phyloP scores from a whole-genome alignment of 2,329 filamentous ascomycete species.

The Bipolaris zeicola region DNA sequence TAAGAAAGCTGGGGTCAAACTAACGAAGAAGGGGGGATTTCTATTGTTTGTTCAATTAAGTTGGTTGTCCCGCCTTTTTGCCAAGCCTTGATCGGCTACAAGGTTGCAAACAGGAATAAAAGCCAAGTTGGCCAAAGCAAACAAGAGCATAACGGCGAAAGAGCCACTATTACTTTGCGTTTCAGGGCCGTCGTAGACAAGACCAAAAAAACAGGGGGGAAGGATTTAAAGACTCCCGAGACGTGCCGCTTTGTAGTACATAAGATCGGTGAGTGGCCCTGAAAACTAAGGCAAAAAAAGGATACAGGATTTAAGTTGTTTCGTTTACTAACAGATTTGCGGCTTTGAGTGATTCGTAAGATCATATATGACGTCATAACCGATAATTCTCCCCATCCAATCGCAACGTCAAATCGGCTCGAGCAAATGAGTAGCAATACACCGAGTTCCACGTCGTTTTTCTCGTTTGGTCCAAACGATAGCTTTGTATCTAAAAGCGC shows the following conservation, averaged over 20 bases:
- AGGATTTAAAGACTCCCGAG: background rate
- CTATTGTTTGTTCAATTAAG: background rate
- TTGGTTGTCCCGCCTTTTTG: conserved; percentile 13
- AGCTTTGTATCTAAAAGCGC: conserved; percentile 42
- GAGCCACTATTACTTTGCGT: background rate
- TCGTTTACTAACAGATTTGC: background rate
- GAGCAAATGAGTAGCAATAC: conserved; percentile 32
- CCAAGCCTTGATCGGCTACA: conserved; percentile 40
- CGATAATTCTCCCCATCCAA: conserved; percentile 24
- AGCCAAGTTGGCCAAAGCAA: background rate
- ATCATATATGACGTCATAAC: conserved; percentile 36
- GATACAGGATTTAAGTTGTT: background rate
- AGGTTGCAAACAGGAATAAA: conserved; percentile 41
- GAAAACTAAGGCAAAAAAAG: no score
- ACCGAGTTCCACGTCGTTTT: conserved; percentile 35
- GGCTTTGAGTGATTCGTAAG: background rate
- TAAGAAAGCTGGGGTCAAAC: background rate
- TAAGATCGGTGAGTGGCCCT: no score
- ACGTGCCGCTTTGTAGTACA: no score
- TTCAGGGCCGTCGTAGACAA: background rate
- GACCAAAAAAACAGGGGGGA: no score
- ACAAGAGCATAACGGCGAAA: no score
- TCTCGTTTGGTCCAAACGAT: conserved; percentile 43
- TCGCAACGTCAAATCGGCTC: conserved; percentile 16
- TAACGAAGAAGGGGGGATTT: no score